A percentile compares a stretch with the other conserved stretches of the same genome.
phyloP scores from a whole-genome alignment of 2,329 filamentous ascomycete species.

The Paracamarosporium sp. region DNA sequence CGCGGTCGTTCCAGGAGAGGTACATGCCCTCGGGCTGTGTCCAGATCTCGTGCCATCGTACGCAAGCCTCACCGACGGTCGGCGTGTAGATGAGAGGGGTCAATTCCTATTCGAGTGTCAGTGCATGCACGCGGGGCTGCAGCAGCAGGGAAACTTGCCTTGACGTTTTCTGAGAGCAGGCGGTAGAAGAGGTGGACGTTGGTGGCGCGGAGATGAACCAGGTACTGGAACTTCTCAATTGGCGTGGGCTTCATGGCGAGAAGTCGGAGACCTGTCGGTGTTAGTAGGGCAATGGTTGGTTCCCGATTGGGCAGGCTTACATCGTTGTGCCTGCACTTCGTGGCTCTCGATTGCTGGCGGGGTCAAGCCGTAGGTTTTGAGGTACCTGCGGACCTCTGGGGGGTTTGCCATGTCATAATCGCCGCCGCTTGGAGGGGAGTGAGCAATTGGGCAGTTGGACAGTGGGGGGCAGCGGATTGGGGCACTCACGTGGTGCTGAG shows the following conservation, averaged over 20 bases:
- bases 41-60: slow-evolving; percentile 95
- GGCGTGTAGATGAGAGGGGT: slow-evolving; percentile 88
- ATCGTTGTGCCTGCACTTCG: slow-evolving; percentile 58
- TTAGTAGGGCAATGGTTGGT: slow-evolving; percentile 11
- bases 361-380: slow-evolving; percentile 60
- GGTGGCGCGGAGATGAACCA: slow-evolving; percentile 75
- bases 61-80: slow-evolving; percentile 93
- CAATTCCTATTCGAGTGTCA: slow-evolving; percentile 65
- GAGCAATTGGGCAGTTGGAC: slow-evolving; percentile 19
- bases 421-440: slow-evolving; percentile 40
- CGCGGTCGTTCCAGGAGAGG: slow-evolving; percentile 92
- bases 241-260: slow-evolving; percentile 72
- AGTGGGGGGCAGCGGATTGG: not conserved
- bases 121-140: slow-evolving; percentile 5
- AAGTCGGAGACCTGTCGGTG: slow-evolving; percentile 71
- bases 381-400: slow-evolving; percentile 57
- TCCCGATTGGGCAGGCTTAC: slow-evolving; percentile 47
- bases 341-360: slow-evolving; percentile 59
- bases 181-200: slow-evolving; percentile 85
- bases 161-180: slow-evolving; percentile 76
- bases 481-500: slow-evolving; percentile 46
- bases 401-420: slow-evolving; percentile 60
- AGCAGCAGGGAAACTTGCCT: slow-evolving; percentile 45
- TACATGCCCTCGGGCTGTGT: slow-evolving; percentile 94
- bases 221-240: slow-evolving; percentile 85